Evolutionary conservation across 306 rosid genomes (phyloP).

Genomic region (Cicer arietinum): DNA sequence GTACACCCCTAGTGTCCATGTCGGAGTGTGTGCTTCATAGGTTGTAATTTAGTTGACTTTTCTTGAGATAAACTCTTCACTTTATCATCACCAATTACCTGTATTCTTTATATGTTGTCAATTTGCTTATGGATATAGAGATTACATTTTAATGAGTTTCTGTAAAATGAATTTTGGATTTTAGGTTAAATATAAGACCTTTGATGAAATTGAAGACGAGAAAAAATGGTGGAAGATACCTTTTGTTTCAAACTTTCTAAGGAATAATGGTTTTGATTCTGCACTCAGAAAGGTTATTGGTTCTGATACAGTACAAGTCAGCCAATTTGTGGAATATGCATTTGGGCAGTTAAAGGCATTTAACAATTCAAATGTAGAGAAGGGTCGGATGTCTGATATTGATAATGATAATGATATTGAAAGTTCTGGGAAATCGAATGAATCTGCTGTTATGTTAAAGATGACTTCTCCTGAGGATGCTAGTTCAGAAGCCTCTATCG

Average conservation of each 20-base stretch:
- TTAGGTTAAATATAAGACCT: slow-evolving; percentile 84
- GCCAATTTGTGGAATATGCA: slow-evolving; percentile 91
- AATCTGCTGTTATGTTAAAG: slow-evolving; percentile 47
- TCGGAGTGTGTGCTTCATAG: no score
- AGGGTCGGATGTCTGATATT: slow-evolving; percentile 50
- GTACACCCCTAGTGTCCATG: no score
- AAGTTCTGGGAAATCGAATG: slow-evolving; percentile 43
- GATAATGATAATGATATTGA: slow-evolving; percentile 38
- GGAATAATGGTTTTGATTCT: slow-evolving; percentile 72
- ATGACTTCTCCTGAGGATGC: slow-evolving; percentile 43
- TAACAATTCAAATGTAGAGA: slow-evolving; percentile 61
- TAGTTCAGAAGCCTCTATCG: slow-evolving; percentile 48
- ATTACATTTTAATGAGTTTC: slow-evolving; percentile 31
- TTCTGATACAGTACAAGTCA: slow-evolving; percentile 82
- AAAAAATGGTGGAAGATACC: slow-evolving; percentile 85
- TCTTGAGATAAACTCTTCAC: not conserved
- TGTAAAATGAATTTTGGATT: slow-evolving; percentile 44
- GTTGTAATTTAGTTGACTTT: slow-evolving; percentile 22
- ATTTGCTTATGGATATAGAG: slow-evolving; percentile 9
- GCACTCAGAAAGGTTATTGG: slow-evolving; percentile 70
- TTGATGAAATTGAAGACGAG: slow-evolving; percentile 79
- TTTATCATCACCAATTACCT: slow-evolving; percentile 13
- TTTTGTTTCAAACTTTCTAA: slow-evolving; percentile 77
- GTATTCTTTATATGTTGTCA: slow-evolving; percentile 37
- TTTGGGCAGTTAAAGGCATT: slow-evolving; percentile 88